phyloP scores from a whole-genome alignment of 2,329 filamentous ascomycete genomes.

The Colletotrichum nymphaeae region DNA sequence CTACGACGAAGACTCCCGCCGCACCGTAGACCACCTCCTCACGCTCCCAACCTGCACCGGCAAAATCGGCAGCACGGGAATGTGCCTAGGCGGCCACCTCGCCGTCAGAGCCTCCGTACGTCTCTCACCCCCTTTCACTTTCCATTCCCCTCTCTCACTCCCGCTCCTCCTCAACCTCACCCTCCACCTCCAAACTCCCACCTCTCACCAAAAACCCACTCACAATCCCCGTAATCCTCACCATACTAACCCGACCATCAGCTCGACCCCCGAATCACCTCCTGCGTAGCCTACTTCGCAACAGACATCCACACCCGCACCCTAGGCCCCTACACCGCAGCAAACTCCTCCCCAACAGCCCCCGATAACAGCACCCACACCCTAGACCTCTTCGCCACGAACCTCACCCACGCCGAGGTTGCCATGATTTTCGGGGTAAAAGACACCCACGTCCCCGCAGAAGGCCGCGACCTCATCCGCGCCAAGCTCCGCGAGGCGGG shows the following conservation, averaged over 20 bases:
- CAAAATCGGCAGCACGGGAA: constrained; percentile 80
- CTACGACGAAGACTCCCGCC: constrained; percentile 83
- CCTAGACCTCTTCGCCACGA: constrained; percentile 64
- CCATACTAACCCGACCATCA: constrained; percentile 38
- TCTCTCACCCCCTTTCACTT: constrained; percentile 21
- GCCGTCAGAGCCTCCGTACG: constrained; percentile 69
- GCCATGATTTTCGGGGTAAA: constrained; percentile 92
- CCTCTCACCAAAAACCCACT: not conserved
- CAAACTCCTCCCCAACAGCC: constrained; percentile 55
- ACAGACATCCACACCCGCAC: constrained; percentile 88
- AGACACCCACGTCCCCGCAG: constrained; percentile 89
- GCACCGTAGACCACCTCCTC: constrained; percentile 77
- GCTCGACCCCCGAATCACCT: constrained; percentile 80
- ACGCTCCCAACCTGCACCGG: constrained; percentile 83
- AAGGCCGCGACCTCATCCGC: constrained; percentile 85
- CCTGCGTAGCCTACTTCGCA: constrained; percentile 89
- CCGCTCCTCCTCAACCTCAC: not conserved
- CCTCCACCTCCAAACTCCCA: not conserved
- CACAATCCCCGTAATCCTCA: not conserved
- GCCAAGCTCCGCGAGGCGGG: constrained; percentile 82
- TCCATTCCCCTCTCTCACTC: not conserved
- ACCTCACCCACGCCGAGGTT: constrained; percentile 80
- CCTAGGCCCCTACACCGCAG: constrained; percentile 70
- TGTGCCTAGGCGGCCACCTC: constrained; percentile 94
- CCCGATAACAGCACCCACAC: constrained; percentile 60